Conservation (phyloP, 208 protist genomes). For the Entamoeba invadens region DNA sequence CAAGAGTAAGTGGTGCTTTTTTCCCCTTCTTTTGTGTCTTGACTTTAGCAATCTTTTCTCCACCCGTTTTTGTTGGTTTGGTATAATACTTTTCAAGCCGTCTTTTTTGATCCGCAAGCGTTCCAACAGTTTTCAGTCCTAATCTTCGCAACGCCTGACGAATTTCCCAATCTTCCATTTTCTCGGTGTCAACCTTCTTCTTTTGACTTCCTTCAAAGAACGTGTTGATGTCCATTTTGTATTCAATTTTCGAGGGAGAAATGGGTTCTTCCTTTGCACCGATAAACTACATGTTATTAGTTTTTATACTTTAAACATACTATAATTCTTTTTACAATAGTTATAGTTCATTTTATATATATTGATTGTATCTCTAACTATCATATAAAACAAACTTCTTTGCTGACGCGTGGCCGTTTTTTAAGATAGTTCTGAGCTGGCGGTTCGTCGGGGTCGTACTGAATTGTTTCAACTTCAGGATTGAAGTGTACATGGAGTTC, state of each 20-base stretch:
- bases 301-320: not conserved
- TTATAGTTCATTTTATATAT: too few species aligned
- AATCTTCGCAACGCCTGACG: not conserved
- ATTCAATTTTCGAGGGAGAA: not conserved
- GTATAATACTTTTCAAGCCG: not conserved
- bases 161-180: not conserved
- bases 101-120: not conserved
- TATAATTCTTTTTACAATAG: too few species aligned
- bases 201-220: not conserved
- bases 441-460: not conserved
- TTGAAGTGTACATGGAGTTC: not conserved
- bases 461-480: not conserved
- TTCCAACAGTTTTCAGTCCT: not conserved
- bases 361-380: not conserved
- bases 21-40: not conserved
- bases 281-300: not conserved
- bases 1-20: not conserved
- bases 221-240: not conserved
- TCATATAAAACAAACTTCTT: not conserved
- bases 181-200: not conserved
- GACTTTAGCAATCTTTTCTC: not conserved
- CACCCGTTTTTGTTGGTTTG: not conserved
- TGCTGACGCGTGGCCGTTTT: not conserved
- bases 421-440: not conserved
- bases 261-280: not conserved